Conservation (phyloP, 306 rosid genomes). For the Malus sieversii region DNA sequence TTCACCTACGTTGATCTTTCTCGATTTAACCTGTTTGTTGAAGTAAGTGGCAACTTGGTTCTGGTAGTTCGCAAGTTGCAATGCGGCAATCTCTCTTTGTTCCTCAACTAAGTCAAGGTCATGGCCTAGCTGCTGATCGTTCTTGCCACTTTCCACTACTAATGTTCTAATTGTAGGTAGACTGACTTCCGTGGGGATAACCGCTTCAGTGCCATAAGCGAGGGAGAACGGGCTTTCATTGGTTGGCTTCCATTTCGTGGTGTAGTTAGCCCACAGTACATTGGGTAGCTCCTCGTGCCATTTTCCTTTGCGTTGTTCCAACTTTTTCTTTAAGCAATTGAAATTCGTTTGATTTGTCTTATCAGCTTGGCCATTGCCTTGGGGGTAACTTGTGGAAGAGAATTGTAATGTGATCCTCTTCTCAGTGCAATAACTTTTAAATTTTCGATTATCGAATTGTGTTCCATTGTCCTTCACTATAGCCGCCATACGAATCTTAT, state of each 20-base stretch:
- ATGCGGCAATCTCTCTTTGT: not conserved
- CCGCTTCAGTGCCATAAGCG: not conserved
- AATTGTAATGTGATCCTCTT: too few species aligned
- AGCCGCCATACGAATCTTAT: not conserved
- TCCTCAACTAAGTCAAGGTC: not conserved
- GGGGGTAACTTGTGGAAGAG: too few species aligned
- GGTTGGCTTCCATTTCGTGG: not conserved
- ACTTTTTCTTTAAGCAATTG: too few species aligned
- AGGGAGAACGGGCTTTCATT: not conserved
- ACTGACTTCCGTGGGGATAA: not conserved
- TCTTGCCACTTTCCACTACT: not conserved
- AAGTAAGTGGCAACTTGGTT: not conserved
- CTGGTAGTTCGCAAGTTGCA: not conserved
- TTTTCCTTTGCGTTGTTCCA: too few species aligned
- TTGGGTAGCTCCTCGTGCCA: too few species aligned
- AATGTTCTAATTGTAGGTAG: not conserved
- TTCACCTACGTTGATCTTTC: not conserved
- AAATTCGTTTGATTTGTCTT: too few species aligned
- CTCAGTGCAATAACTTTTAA: too few species aligned
- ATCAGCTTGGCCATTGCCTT: too few species aligned
- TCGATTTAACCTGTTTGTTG: not conserved
- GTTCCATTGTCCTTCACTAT: not conserved
- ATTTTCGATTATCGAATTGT: not conserved
- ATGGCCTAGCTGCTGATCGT: too few species aligned
- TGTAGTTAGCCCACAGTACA: not conserved